phyloP scores from a whole-genome alignment of 176 grass and related monocot genomes.

The Otatea glauca region DNA sequence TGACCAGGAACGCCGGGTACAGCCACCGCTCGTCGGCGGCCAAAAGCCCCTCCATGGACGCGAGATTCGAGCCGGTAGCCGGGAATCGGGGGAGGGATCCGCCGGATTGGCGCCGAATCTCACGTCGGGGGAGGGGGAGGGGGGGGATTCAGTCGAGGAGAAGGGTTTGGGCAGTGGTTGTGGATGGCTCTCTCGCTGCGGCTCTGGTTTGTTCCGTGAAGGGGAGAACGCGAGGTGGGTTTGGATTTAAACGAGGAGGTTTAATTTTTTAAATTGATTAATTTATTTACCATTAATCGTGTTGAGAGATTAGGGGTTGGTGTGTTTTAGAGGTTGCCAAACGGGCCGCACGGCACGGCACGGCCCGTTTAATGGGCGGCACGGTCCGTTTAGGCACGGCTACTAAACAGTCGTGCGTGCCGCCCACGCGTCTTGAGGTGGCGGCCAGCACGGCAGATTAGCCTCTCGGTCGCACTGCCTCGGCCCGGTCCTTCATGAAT shows the following conservation, averaged over 20 bases:
- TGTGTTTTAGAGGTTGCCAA: too few species aligned
- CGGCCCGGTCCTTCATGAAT: too few species aligned
- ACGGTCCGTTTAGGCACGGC: too few species aligned
- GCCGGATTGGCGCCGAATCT: not conserved
- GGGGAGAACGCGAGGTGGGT: not conserved
- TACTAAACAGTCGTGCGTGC: too few species aligned
- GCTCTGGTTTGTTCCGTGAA: not conserved
- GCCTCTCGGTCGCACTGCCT: too few species aligned
- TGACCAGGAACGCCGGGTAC: constrained; percentile 61
- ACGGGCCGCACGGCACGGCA: too few species aligned
- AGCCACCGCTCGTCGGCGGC: constrained; percentile 46
- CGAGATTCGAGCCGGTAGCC: not conserved
- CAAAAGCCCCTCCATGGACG: constrained; percentile 40
- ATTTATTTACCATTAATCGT: not conserved
- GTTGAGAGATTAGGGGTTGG: not conserved
- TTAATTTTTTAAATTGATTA: not conserved
- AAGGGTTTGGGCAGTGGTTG: constrained; percentile 15
- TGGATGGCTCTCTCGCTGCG: constrained; percentile 5
- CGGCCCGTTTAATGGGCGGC: too few species aligned
- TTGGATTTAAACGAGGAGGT: not conserved
- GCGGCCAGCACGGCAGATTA: too few species aligned
- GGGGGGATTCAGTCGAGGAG: not conserved
- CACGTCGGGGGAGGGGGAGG: not conserved
- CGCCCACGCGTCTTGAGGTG: too few species aligned
- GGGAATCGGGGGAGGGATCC: not conserved